Conservation (phyloP, 2,329 filamentous ascomycete species). For the Diaporthe humulicola region DNA sequence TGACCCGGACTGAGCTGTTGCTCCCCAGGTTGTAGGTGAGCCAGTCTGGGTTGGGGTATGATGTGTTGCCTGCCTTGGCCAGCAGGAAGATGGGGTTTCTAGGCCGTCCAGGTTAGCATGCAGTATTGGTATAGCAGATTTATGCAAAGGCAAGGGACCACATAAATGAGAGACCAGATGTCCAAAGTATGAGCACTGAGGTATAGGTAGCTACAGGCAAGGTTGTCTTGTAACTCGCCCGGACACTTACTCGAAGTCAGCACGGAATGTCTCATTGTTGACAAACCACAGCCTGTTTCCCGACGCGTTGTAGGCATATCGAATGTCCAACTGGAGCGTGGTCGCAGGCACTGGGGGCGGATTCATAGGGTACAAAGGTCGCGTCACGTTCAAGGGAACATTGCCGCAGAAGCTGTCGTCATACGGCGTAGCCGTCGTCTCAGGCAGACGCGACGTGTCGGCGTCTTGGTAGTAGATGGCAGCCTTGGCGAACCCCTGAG, state of each 20-base stretch:
- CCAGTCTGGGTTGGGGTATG: neutral
- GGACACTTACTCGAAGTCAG: neutral
- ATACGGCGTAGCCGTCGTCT: neutral
- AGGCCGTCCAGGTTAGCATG: neutral
- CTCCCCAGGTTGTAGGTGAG: neutral
- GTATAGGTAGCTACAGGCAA: neutral
- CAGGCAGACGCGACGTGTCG: neutral
- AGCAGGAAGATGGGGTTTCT: neutral
- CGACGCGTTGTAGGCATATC: neutral
- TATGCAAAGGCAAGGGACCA: neutral
- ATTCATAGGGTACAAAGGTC: neutral
- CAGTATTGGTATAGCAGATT: neutral
- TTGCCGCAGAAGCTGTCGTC: neutral
- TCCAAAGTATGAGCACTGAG: neutral
- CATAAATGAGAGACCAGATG: neutral
- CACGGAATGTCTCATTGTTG: neutral
- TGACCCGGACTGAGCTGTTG: neutral
- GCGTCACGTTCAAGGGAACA: neutral
- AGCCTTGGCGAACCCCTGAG: neutral
- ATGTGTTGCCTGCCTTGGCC: neutral
- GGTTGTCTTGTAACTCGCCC: neutral
- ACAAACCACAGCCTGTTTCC: neutral
- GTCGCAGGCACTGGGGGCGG: neutral
- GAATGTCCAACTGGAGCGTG: neutral
- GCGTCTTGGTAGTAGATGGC: neutral